Conservation (phyloP, 106 monocot genomes). For the Allium cepa region DNA sequence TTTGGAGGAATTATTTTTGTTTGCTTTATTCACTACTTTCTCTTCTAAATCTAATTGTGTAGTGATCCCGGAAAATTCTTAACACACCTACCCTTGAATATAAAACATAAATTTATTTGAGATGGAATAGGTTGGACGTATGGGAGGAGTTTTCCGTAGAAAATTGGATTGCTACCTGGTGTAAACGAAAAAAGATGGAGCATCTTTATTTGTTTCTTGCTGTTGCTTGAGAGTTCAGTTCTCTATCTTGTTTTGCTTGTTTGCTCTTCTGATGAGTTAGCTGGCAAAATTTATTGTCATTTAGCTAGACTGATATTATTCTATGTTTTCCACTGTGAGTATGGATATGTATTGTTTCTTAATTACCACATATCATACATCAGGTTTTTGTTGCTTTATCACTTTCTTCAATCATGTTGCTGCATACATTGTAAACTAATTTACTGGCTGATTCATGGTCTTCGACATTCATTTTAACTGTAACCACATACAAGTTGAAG, state of each 20-base stretch:
- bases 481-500: too few relatives aligned
- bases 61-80: too few relatives aligned
- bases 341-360: neutral
- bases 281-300: constrained; percentile 7
- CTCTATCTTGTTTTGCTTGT: neutral
- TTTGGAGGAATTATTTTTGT: too few relatives aligned
- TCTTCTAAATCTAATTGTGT: too few relatives aligned
- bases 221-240: constrained; percentile 2
- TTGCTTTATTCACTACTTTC: too few relatives aligned
- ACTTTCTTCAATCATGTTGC: too few relatives aligned
- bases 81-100: constrained; percentile 3
- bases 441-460: too few relatives aligned
- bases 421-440: too few relatives aligned
- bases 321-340: neutral
- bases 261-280: neutral
- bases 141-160: constrained; percentile 1
- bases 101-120: neutral
- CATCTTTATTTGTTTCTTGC: neutral
- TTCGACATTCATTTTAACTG: too few relatives aligned
- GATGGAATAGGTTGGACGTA: neutral
- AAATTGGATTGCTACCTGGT: neutral
- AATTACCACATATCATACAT: too few relatives aligned
- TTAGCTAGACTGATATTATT: neutral
- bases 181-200: neutral
- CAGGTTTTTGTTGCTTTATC: too few relatives aligned